These are phyloP conservation scores for Elongisporangium undulatum DNA, from an alignment of 352 stramenopile genomes.

Conservation along the genomic window DNA sequence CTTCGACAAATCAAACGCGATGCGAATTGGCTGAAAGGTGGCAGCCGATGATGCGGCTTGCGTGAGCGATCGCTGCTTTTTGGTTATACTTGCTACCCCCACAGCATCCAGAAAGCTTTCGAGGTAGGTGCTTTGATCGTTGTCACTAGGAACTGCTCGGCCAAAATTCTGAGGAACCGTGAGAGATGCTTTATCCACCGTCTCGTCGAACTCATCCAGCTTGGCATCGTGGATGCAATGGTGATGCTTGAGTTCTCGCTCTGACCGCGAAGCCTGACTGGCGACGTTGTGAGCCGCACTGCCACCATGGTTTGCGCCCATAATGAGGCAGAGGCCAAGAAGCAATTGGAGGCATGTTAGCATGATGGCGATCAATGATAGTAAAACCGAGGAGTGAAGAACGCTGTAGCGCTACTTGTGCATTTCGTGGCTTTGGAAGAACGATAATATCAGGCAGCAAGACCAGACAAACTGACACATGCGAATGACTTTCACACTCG, in stretches of 20 bases:
- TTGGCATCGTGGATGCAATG: conserved; percentile 73
- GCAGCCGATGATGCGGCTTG: conserved; percentile 11
- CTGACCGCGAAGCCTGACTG: neutral
- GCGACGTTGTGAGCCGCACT: neutral
- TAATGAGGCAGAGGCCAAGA: neutral
- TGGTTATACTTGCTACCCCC: conserved; percentile 14
- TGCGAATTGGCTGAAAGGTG: conserved; percentile 66
- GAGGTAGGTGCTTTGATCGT: conserved; percentile 17
- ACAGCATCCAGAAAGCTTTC: conserved; percentile 41
- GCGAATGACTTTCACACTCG: neutral
- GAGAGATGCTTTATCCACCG: conserved; percentile 33
- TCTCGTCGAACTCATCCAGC: conserved; percentile 36
- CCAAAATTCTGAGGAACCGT: conserved; percentile 22
- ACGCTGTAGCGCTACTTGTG: neutral
- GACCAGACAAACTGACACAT: neutral
- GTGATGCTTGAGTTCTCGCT: conserved; percentile 26
- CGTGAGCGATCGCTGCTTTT: conserved; percentile 22
- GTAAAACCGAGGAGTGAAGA: neutral
- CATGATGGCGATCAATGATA: neutral
- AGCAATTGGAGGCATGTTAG: neutral
- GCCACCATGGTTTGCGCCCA: neutral
- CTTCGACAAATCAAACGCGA: conserved; percentile 74
- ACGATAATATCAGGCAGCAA: neutral
- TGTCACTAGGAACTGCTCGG: conserved; percentile 9
- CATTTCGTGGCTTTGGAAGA: neutral